Base-by-base conservation (phyloP, 345 rosid genomes). In the Litchi chinensis region DNA sequence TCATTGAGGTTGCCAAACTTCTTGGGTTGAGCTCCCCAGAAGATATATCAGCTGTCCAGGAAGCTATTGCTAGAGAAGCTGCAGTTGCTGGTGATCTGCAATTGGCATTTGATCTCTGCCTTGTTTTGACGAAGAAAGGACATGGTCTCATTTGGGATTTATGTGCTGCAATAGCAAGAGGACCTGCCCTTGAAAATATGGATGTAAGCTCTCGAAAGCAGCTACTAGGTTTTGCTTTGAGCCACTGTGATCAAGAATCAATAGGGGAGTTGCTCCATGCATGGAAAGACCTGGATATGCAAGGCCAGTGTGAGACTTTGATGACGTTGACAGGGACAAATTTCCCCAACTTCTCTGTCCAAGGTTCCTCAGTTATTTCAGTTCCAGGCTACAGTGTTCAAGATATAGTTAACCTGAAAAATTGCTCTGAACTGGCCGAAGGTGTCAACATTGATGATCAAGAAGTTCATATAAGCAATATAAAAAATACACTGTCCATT, bases 31-130 rank as follows among this genome's bases (percentile, higher is more conserved):
- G 78, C 83, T 91, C 99, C 69, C 77, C 78, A 65, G 96, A 92
- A 79, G 95, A 96, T 44, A 85, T 88, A 85, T 88, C 94, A 74
- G 87, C 89, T 71, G 94, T 96, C 48, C 89, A 96, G 90, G 99
- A 96, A 90, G 94, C 97, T 82, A 93, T 96, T 89, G 98, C 99
- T 79, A 91, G 98, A 82, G 99, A 94, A 89, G 98, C 98, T 80
- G 99, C 98, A 65, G 93, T 94, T 77, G 92, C 95, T 37, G 99
- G 97, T 76, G 97, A 96, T 87, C 89, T 96, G 83, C 99, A 96
- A 83, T 85, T 96, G 83, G 99, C 99, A 68, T 96, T 90, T 86
- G 99, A 94, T 88, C 89, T 94, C 50, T 93, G 98, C 85, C 90
- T 91, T 83, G 88, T 79, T 85, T 87, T 96, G 81, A 86, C 92